These are phyloP conservation scores for Rubia peregrina DNA, from an alignment of 305 asterid species.

Conservation along the genomic window DNA sequence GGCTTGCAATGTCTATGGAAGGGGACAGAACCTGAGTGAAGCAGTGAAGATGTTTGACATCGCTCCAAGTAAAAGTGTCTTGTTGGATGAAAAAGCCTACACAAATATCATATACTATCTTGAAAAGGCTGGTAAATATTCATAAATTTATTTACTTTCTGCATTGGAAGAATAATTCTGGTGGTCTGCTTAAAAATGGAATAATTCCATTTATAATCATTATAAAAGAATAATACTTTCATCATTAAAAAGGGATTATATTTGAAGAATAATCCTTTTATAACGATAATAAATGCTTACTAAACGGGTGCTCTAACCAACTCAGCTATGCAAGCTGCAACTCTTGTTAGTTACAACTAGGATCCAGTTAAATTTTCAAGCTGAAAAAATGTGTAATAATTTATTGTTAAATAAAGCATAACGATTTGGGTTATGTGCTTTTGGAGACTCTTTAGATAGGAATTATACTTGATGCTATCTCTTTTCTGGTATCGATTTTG, in stretches of 20 bases:
- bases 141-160: conserved; percentile 8
- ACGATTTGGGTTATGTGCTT: not conserved
- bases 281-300: conserved; percentile 32
- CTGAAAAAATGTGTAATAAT: not conserved
- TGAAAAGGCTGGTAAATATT: conserved; percentile 73
- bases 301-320: conserved; percentile 97
- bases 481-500: conserved; percentile 15
- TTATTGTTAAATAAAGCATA: not conserved
- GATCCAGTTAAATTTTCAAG: not conserved
- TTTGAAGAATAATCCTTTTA: conserved; percentile 5
- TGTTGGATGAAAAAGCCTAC: conserved; percentile 83
- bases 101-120: conserved; percentile 73
- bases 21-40: conserved; percentile 66
- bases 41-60: conserved; percentile 57
- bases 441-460: not conserved
- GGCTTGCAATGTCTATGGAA: conserved; percentile 72
- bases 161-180: not conserved
- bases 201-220: not conserved
- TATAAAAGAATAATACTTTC: no score
- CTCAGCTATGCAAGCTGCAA: conserved; percentile 43
- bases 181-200: not conserved
- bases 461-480: not conserved
- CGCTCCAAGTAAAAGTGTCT: conserved; percentile 50
- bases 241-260: no score
- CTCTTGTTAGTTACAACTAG: not conserved